Conservation (phyloP, 2,329 filamentous ascomycete species). For the Trichoderma sp. region DNA sequence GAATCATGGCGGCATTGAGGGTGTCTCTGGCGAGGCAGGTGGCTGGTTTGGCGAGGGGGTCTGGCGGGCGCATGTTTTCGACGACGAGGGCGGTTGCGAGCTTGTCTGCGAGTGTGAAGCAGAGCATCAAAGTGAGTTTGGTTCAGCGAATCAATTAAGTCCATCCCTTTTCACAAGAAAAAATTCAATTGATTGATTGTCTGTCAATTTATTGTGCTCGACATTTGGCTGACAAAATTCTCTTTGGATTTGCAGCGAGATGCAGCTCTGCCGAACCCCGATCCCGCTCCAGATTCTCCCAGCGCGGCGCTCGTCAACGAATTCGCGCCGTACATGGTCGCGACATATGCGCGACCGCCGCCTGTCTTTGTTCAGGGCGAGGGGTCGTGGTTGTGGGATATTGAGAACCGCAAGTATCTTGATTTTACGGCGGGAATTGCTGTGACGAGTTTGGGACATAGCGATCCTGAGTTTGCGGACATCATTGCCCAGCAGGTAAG, state of each 20-base stretch:
- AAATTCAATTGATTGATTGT: not conserved
- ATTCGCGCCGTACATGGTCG: slow-evolving; percentile 85
- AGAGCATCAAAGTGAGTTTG: slow-evolving; percentile 35
- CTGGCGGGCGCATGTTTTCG: slow-evolving; percentile 29
- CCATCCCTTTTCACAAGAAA: too few relatives aligned
- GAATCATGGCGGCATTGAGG: slow-evolving; percentile 43
- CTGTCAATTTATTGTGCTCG: not conserved
- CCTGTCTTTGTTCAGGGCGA: slow-evolving; percentile 87
- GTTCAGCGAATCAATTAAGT: not conserved
- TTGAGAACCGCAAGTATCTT: slow-evolving; percentile 84
- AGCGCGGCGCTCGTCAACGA: slow-evolving; percentile 73
- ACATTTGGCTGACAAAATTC: not conserved
- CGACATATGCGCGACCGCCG: slow-evolving; percentile 86
- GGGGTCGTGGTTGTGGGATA: slow-evolving; percentile 85
- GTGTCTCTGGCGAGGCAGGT: slow-evolving; percentile 27
- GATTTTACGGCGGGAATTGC: slow-evolving; percentile 97
- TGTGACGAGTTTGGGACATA: slow-evolving; percentile 89
- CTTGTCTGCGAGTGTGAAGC: slow-evolving; percentile 33
- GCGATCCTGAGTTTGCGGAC: slow-evolving; percentile 72
- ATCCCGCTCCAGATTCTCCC: slow-evolving; percentile 69
- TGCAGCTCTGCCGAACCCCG: slow-evolving; percentile 58
- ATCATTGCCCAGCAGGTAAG: slow-evolving; percentile 68
- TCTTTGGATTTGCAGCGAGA: slow-evolving; percentile 26
- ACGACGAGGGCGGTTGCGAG: slow-evolving; percentile 39
- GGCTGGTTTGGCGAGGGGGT: slow-evolving; percentile 27